These are phyloP conservation scores for Cordyceps militaris DNA, from an alignment of 2,329 filamentous ascomycete species.

Conservation along the genomic window DNA sequence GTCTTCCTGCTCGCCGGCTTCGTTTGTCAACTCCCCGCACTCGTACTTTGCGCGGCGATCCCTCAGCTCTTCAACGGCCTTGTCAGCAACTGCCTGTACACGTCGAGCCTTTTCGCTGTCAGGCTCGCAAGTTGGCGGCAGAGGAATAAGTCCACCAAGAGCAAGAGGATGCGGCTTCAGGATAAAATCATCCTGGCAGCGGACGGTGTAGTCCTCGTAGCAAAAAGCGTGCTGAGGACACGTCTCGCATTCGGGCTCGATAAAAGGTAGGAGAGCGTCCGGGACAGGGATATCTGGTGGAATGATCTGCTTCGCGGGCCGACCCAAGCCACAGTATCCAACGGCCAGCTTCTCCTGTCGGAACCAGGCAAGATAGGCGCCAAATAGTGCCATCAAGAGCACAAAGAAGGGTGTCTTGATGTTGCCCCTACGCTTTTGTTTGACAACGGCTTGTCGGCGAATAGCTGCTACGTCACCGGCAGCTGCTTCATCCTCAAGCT, in stretches of 20 bases:
- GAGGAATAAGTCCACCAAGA: conserved; percentile 69
- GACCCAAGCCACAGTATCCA: conserved; percentile 85
- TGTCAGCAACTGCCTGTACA: conserved; percentile 80
- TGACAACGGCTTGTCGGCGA: conserved; percentile 34
- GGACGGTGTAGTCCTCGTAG: conserved; percentile 66
- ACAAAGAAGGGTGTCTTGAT: conserved; percentile 62
- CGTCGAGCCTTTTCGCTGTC: conserved; percentile 87
- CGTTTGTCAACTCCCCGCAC: conserved; percentile 66
- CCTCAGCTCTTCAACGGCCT: conserved; percentile 77
- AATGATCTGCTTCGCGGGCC: conserved; percentile 46
- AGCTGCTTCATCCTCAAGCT: conserved; percentile 61
- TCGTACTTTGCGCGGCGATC: conserved; percentile 83
- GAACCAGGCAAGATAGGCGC: conserved; percentile 74
- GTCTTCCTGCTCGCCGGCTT: conserved; percentile 51
- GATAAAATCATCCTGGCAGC: conserved; percentile 83
- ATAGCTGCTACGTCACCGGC: conserved; percentile 42
- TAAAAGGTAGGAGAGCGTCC: conserved; percentile 60
- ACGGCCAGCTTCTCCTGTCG: conserved; percentile 93
- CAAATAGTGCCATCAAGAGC: conserved; percentile 61
- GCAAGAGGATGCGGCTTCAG: conserved; percentile 78
- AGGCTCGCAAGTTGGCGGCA: conserved; percentile 88
- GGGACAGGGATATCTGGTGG: conserved; percentile 53
- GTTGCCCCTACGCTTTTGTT: conserved; percentile 34
- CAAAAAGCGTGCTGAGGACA: conserved; percentile 90
- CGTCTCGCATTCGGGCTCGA: conserved; percentile 77